Evolutionary conservation across 306 rosid species (phyloP).

Genomic region (Lathyrus oleraceus): DNA sequence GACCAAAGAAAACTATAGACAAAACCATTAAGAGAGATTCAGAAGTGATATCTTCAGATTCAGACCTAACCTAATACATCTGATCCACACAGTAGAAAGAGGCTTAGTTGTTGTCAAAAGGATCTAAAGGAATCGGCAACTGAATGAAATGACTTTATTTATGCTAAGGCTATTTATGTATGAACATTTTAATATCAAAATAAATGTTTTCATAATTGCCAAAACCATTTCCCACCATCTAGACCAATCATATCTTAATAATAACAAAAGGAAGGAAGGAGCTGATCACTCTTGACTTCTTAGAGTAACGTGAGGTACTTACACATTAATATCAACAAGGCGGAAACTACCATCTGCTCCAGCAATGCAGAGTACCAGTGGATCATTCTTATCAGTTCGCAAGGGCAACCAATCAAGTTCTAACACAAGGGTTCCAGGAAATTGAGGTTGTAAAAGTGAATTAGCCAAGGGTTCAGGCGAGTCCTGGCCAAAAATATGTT

Average conservation of each 20-base stretch:
- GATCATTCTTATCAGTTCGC: conserved; percentile 81
- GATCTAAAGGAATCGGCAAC: conserved; percentile 29
- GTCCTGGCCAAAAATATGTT: conserved; percentile 58
- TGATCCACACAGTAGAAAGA: not conserved
- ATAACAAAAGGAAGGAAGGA: conserved; percentile 4
- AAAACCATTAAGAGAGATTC: not conserved
- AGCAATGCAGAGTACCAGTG: conserved; percentile 89
- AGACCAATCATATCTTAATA: conserved; percentile 15
- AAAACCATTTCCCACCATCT: conserved; percentile 21
- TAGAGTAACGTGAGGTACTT: conserved; percentile 46
- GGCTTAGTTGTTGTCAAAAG: not conserved
- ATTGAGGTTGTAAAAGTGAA: conserved; percentile 91
- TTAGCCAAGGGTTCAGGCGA: conserved; percentile 90
- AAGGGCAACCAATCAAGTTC: conserved; percentile 99
- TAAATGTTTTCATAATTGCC: conserved; percentile 5
- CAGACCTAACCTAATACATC: not conserved
- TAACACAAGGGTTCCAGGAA: conserved; percentile 86
- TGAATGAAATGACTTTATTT: conserved; percentile 16
- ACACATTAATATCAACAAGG: conserved; percentile 74
- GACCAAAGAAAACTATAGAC: not conserved
- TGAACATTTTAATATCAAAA: conserved; percentile 23
- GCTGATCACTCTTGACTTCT: conserved; percentile 16
- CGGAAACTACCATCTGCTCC: conserved; percentile 99
- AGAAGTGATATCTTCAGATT: not conserved
- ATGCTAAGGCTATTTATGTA: conserved; percentile 4